These are phyloP conservation scores for Henningerozyma blattae DNA, from an alignment of 805 yeast genomes.

Conservation along the genomic window DNA sequence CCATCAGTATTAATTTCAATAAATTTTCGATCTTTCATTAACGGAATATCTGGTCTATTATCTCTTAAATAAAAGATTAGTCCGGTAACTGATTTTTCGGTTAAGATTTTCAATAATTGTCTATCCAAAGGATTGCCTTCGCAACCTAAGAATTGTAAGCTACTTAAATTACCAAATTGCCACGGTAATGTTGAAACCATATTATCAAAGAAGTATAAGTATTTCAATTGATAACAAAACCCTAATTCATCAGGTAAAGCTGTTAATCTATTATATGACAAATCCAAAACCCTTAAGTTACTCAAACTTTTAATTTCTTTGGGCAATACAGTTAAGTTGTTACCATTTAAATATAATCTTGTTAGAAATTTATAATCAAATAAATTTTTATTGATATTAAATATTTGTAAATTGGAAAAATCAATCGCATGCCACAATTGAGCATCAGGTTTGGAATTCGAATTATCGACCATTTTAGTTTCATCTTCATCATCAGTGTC, in stretches of 20 bases:
- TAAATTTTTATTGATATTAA: slow-evolving; percentile 55
- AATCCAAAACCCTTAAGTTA: slow-evolving; percentile 70
- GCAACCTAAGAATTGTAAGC: slow-evolving; percentile 76
- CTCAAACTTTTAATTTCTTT: slow-evolving; percentile 51
- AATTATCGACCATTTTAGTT: slow-evolving; percentile 12
- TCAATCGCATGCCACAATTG: slow-evolving; percentile 95
- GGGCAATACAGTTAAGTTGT: slow-evolving; percentile 61
- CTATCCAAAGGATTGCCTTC: slow-evolving; percentile 84
- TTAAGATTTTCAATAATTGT: slow-evolving; percentile 49
- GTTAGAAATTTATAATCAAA: slow-evolving; percentile 78
- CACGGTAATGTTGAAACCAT: slow-evolving; percentile 61
- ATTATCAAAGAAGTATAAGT: slow-evolving; percentile 81
- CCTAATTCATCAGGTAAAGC: slow-evolving; percentile 82
- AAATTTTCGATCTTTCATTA: slow-evolving; percentile 76
- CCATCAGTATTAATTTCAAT: slow-evolving; percentile 68
- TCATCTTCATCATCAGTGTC: slow-evolving; percentile 45
- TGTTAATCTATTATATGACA: slow-evolving; percentile 63
- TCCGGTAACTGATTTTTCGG: slow-evolving; percentile 77
- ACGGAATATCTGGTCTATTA: slow-evolving; percentile 51
- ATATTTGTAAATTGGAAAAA: slow-evolving; percentile 77
- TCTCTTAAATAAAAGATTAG: slow-evolving; percentile 75
- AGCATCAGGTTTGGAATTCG: slow-evolving; percentile 31
- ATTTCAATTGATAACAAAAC: slow-evolving; percentile 64
- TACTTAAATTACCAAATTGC: slow-evolving; percentile 77
- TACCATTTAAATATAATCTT: slow-evolving; percentile 78